Evolutionary conservation across 2,329 filamentous ascomycete species (phyloP).

Genomic region (Cryphonectria japonica): DNA sequence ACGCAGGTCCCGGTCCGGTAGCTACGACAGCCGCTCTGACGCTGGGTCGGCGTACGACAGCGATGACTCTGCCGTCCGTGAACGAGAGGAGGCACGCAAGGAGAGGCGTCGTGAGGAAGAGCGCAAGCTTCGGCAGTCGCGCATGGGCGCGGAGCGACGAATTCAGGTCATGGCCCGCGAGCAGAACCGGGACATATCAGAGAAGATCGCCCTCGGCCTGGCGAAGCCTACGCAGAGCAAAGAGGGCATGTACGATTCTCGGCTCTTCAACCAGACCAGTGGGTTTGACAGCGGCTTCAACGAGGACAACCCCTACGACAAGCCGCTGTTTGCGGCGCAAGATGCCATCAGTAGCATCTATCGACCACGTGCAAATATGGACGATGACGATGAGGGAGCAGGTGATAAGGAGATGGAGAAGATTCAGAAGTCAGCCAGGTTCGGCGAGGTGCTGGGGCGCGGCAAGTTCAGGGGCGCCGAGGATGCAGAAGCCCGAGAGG

Average conservation of each 20-base stretch:
- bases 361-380: constrained; percentile 74
- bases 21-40: constrained; percentile 55
- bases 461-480: constrained; percentile 89
- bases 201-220: constrained; percentile 92
- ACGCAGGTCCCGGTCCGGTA: constrained; percentile 49
- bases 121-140: constrained; percentile 86
- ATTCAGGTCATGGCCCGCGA: constrained; percentile 93
- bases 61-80: constrained; percentile 73
- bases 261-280: constrained; percentile 90
- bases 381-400: constrained; percentile 76
- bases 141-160: constrained; percentile 92
- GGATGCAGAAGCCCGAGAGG: constrained; percentile 83
- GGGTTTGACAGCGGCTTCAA: constrained; percentile 94
- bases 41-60: constrained; percentile 49
- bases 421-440: constrained; percentile 83
- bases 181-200: constrained; percentile 94
- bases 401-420: constrained; percentile 84
- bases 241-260: constrained; percentile 96
- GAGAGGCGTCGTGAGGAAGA: constrained; percentile 84
- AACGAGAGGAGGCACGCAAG: constrained; percentile 75
- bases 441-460: constrained; percentile 82
- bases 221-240: constrained; percentile 92
- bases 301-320: constrained; percentile 96
- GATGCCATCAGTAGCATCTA: constrained; percentile 96
- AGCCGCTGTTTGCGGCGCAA: constrained; percentile 93